These are phyloP conservation scores for Trifolium subterraneum DNA, from an alignment of 306 rosid genomes.

Conservation along the genomic window DNA sequence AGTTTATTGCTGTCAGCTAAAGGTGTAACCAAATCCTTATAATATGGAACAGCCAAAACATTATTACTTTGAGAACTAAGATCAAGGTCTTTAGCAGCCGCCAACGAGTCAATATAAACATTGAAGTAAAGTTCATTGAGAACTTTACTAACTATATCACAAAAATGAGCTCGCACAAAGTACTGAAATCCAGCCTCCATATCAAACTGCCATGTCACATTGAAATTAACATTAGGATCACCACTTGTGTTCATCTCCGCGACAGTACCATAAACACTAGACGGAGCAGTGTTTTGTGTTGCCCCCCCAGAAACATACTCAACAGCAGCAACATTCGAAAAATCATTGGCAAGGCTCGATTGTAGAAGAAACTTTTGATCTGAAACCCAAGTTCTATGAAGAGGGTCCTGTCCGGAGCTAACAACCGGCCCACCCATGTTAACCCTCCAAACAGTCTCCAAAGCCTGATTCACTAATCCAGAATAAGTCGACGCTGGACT, in stretches of 20 bases:
- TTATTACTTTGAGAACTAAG: slow-evolving; percentile 33
- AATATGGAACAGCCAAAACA: slow-evolving; percentile 57
- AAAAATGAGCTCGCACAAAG: slow-evolving; percentile 83
- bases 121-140: slow-evolving; percentile 74
- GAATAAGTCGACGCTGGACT: slow-evolving; percentile 38
- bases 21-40: slow-evolving; percentile 60
- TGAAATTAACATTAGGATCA: slow-evolving; percentile 61
- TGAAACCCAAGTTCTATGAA: slow-evolving; percentile 75
- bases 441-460: slow-evolving; percentile 84
- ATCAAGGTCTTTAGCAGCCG: slow-evolving; percentile 57
- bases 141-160: slow-evolving; percentile 67
- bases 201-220: slow-evolving; percentile 74
- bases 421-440: slow-evolving; percentile 89
- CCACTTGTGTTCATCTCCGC: slow-evolving; percentile 51
- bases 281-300: slow-evolving; percentile 68
- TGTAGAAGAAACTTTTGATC: slow-evolving; percentile 53
- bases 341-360: slow-evolving; percentile 35
- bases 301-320: slow-evolving; percentile 44
- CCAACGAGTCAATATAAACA: slow-evolving; percentile 61
- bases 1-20: slow-evolving; percentile 43
- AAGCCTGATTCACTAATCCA: slow-evolving; percentile 56
- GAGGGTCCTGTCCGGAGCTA: slow-evolving; percentile 61
- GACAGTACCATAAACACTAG: slow-evolving; percentile 73
- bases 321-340: slow-evolving; percentile 61
- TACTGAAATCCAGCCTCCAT: slow-evolving; percentile 76